A percentile compares a stretch with the other conserved stretches of the same genome.
Evolutionary conservation across 2,329 filamentous ascomycete species (phyloP).

Genomic region (Fusarium miscanthi): DNA sequence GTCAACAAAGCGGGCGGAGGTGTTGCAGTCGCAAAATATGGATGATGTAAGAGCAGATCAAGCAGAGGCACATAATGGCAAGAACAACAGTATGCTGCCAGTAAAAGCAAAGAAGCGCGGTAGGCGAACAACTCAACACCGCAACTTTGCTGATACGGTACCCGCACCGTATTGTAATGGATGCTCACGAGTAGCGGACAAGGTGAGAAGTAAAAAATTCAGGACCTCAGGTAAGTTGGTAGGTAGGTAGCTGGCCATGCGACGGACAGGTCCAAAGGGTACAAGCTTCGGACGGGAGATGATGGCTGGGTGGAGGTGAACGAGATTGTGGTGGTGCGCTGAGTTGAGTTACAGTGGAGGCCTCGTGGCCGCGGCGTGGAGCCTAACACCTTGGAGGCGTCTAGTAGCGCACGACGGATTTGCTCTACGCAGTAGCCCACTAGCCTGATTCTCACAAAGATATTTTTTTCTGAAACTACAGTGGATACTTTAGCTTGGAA

Average conservation of each 20-base stretch:
- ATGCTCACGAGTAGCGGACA: slow-evolving; percentile 25
- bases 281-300: slow-evolving; percentile 26
- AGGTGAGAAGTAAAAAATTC: slow-evolving; percentile 9
- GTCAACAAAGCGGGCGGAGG: slow-evolving; percentile 27
- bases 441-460: slow-evolving; percentile 14
- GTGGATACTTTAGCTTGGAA: slow-evolving; percentile 31
- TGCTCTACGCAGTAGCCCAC: slow-evolving; percentile 23
- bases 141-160: slow-evolving; percentile 31
- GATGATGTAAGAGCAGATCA: slow-evolving; percentile 12
- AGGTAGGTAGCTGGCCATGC: slow-evolving; percentile 21
- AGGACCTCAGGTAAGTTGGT: not conserved
- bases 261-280: slow-evolving; percentile 14
- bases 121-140: slow-evolving; percentile 43
- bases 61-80: not conserved
- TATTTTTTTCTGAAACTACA: slow-evolving; percentile 40
- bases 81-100: not conserved
- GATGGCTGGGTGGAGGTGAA: slow-evolving; percentile 26
- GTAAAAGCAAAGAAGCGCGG: slow-evolving; percentile 41
- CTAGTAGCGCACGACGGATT: slow-evolving; percentile 41
- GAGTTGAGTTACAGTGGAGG: slow-evolving; percentile 33
- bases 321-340: slow-evolving; percentile 33
- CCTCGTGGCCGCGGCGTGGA: slow-evolving; percentile 41
- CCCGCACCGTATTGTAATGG: slow-evolving; percentile 3
- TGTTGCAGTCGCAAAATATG: slow-evolving; percentile 16
- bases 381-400: slow-evolving; percentile 34